Evolutionary conservation across 176 grass and related monocot species (phyloP).

Genomic region (Pontederia paniculata): DNA sequence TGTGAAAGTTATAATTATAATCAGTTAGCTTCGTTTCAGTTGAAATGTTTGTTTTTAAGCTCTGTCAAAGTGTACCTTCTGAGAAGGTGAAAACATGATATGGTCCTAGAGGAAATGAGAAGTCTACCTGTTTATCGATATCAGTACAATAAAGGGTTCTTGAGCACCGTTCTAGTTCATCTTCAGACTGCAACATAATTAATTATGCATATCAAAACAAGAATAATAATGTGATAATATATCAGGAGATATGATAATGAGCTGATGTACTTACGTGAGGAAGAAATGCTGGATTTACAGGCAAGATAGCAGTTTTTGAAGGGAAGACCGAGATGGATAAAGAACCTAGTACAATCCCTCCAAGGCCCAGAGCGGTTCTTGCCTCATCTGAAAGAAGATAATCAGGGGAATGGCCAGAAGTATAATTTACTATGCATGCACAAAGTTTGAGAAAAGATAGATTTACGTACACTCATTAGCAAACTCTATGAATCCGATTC

Average conservation of each 20-base stretch:
- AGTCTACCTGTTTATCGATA: constrained; percentile 22
- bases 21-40: no score
- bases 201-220: background rate
- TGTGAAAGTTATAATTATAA: background rate
- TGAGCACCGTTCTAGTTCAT: constrained; percentile 23
- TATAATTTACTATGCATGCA: background rate
- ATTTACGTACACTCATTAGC: constrained; percentile 15
- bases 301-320: constrained; percentile 31
- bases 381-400: constrained; percentile 20
- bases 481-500: constrained; percentile 30
- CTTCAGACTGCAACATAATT: constrained; percentile 20
- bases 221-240: background rate
- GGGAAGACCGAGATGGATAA: constrained; percentile 12
- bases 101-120: background rate
- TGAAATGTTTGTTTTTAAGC: no score
- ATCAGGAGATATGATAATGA: background rate
- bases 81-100: background rate
- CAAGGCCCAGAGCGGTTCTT: constrained; percentile 9
- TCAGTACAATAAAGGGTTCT: constrained; percentile 35
- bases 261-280: constrained; percentile 15
- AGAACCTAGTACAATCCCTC: constrained; percentile 9
- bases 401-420: background rate
- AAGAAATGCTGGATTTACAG: constrained; percentile 30
- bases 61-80: background rate
- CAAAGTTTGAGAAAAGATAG: background rate